phyloP scores from a whole-genome alignment of 2,329 filamentous ascomycete genomes.

The Pseudogymnoascus sp. region DNA sequence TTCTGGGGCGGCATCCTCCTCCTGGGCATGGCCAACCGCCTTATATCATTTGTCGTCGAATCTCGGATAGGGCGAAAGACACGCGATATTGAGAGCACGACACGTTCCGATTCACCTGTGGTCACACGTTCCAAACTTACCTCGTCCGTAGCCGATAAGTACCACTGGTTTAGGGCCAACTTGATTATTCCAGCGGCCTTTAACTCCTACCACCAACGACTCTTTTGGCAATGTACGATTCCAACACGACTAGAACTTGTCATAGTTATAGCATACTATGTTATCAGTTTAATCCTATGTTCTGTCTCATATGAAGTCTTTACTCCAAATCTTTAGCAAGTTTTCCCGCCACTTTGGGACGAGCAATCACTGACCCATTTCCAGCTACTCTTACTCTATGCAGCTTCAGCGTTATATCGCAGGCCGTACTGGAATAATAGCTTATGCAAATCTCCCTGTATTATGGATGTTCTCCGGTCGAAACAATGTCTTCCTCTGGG shows the following conservation, averaged over 20 bases:
- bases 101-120: background rate
- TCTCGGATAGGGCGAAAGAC: background rate
- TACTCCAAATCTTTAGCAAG: conserved; percentile 12
- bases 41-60: background rate
- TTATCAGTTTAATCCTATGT: conserved; percentile 33
- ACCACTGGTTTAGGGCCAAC: conserved; percentile 6
- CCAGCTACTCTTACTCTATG: conserved; percentile 29
- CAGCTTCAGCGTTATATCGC: conserved; percentile 47
- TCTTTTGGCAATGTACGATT: conserved; percentile 30
- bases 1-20: conserved; percentile 6
- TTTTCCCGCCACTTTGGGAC: background rate
- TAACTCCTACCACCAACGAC: background rate
- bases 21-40: background rate
- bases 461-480: conserved; percentile 60
- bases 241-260: conserved; percentile 37
- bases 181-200: conserved; percentile 3
- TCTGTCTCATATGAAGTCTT: conserved; percentile 33
- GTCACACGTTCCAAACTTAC: background rate
- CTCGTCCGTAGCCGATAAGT: background rate
- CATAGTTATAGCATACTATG: conserved; percentile 31
- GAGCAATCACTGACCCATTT: background rate
- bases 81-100: background rate
- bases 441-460: conserved; percentile 54
- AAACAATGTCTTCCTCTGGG: conserved; percentile 58
- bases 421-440: conserved; percentile 56